Evolutionary conservation across 768 basidiomycete species (phyloP).

Genomic region (Rhizopogon salebrosus): DNA sequence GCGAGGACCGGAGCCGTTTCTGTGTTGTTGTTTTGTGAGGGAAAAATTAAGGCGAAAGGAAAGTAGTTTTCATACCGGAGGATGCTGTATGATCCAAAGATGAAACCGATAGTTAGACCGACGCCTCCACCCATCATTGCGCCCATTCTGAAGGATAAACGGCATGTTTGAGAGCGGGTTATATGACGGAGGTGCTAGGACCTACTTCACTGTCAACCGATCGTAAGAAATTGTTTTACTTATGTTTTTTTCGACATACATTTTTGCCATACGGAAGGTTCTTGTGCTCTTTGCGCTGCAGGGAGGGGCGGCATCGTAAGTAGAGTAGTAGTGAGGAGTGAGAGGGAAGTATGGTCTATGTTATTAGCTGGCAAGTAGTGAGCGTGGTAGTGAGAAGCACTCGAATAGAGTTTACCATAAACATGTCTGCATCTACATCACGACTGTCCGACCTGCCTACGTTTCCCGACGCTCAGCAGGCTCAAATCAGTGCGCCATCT

Average conservation of each 20-base stretch:
- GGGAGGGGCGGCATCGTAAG: slow-evolving; percentile 9
- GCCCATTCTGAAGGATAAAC: slow-evolving; percentile 68
- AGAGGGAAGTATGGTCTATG: not conserved
- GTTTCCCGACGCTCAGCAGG: slow-evolving; percentile 77
- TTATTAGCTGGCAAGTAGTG: not conserved
- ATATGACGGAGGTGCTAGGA: slow-evolving; percentile 6
- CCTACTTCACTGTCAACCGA: slow-evolving; percentile 55
- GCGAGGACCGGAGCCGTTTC: slow-evolving; percentile 87
- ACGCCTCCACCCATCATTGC: slow-evolving; percentile 91
- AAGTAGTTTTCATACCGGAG: slow-evolving; percentile 55
- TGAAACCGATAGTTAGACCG: slow-evolving; percentile 94
- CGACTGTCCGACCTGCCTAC: slow-evolving; percentile 30
- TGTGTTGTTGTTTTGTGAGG: slow-evolving; percentile 25
- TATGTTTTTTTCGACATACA: slow-evolving; percentile 35
- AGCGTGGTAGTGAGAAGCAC: no score
- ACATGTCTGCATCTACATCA: slow-evolving; percentile 1
- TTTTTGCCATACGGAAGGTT: slow-evolving; percentile 74
- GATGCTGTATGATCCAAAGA: slow-evolving; percentile 93
- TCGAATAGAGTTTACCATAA: not conserved
- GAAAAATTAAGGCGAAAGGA: not conserved
- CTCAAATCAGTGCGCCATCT: slow-evolving; percentile 70
- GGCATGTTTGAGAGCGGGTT: slow-evolving; percentile 3
- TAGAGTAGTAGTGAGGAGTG: not conserved
- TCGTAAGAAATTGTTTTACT: not conserved
- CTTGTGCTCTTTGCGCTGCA: slow-evolving; percentile 35